These are phyloP conservation scores for Acer negundo DNA, from an alignment of 345 rosid species.

Conservation along the genomic window DNA sequence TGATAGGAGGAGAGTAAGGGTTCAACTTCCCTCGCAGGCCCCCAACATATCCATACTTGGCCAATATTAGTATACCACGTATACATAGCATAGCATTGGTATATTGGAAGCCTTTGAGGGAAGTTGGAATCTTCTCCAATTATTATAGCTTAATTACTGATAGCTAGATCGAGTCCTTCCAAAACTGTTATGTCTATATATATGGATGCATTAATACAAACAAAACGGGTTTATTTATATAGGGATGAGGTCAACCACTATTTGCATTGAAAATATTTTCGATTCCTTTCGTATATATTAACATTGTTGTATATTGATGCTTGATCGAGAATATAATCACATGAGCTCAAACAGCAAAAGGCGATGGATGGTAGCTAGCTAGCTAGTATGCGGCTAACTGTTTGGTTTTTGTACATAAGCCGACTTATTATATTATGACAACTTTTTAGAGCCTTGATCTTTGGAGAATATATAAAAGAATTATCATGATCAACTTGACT, in stretches of 20 bases:
- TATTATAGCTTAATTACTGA: neutral
- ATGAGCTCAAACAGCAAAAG: neutral
- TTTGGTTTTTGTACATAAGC: neutral
- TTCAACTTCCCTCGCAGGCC: slow-evolving; percentile 19
- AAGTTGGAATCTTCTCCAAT: slow-evolving; percentile 22
- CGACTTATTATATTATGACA: neutral
- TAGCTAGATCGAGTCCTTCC: neutral
- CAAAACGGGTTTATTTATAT: slow-evolving; percentile 17
- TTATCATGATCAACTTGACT: neutral
- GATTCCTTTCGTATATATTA: neutral
- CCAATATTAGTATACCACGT: too few species aligned
- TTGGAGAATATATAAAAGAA: slow-evolving; percentile 11
- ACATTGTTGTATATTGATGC: too few species aligned
- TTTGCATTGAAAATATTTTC: neutral
- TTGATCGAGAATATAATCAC: neutral
- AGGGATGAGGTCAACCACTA: neutral
- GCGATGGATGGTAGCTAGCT: neutral
- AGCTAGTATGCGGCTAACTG: neutral
- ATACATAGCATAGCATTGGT: neutral
- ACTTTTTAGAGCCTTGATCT: neutral
- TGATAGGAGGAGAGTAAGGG: slow-evolving; percentile 11
- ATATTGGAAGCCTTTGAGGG: slow-evolving; percentile 43
- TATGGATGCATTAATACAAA: neutral
- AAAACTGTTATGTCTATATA: neutral
- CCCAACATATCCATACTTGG: neutral